Percentiles rank a stretch among this genome's conserved stretches.
These are phyloP conservation scores for Laetiporus sulphureus DNA, from an alignment of 1,284 basidiomycete genomes.

Conservation along the genomic window DNA sequence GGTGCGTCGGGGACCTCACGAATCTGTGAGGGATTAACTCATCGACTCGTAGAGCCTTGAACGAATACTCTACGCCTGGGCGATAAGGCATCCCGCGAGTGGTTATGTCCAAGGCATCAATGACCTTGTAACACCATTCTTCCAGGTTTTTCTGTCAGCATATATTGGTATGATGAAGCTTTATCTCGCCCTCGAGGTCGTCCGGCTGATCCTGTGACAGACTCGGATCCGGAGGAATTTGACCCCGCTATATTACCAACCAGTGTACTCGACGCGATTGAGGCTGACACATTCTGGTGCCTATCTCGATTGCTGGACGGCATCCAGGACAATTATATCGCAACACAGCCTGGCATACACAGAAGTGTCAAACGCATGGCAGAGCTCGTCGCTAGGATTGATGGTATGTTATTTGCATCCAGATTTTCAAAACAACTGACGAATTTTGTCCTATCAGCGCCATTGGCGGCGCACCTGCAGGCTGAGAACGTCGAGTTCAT, in stretches of 20 bases:
- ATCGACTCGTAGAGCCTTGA: conserved; percentile 65
- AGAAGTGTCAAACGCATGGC: conserved; percentile 89
- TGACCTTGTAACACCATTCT: conserved; percentile 92
- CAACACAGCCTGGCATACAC: conserved; percentile 91
- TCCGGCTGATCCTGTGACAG: conserved; percentile 31
- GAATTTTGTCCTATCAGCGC: conserved; percentile 40
- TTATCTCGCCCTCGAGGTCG: conserved; percentile 6
- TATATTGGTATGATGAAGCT: conserved; percentile 74
- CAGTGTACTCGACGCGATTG: conserved; percentile 72
- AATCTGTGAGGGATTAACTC: conserved; percentile 11
- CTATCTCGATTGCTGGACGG: conserved; percentile 89
- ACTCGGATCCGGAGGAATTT: conserved; percentile 83
- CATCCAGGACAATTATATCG: conserved; percentile 97
- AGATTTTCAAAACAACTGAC: not conserved
- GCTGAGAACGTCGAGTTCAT: conserved; percentile 94
- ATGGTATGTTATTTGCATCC: conserved; percentile 49
- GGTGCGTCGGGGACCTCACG: conserved; percentile 36
- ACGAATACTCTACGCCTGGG: conserved; percentile 94
- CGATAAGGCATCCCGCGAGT: conserved; percentile 92
- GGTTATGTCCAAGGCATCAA: conserved; percentile 98
- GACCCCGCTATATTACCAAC: conserved; percentile 73
- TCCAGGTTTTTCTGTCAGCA: conserved; percentile 87
- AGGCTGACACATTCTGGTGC: conserved; percentile 97
- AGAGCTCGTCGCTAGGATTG: conserved; percentile 87
- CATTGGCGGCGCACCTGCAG: conserved; percentile 77